Conservation (phyloP, 495 filamentous ascomycete genomes). For the Aspergillus asperescens region DNA sequence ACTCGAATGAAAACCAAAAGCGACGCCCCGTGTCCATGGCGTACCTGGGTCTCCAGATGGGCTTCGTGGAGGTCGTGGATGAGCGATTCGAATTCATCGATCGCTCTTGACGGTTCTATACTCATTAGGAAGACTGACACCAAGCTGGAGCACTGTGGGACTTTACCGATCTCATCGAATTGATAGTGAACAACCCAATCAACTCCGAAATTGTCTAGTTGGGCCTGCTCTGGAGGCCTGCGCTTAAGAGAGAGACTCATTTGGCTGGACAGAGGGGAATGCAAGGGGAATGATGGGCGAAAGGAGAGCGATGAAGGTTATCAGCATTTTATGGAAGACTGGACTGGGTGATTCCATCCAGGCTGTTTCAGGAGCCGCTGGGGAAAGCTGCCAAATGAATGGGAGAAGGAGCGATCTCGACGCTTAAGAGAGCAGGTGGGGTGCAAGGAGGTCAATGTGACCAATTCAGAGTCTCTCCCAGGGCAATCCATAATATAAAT, state of each 20-base stretch:
- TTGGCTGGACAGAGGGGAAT: background rate
- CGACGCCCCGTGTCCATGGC: conserved; percentile 68
- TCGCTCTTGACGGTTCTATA: conserved; percentile 61
- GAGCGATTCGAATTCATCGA: conserved; percentile 68
- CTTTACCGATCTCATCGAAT: conserved; percentile 38
- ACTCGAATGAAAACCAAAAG: conserved; percentile 77
- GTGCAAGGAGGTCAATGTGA: too few relatives aligned
- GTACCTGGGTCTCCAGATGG: conserved; percentile 78
- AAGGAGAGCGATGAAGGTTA: too few relatives aligned
- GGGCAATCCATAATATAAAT: too few relatives aligned
- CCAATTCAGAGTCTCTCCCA: too few relatives aligned
- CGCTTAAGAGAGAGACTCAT: conserved; percentile 14
- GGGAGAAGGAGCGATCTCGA: background rate
- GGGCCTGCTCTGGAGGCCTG: conserved; percentile 18
- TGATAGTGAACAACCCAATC: conserved; percentile 42
- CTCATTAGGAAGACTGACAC: too few relatives aligned
- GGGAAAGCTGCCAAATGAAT: background rate
- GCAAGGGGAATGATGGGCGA: too few relatives aligned
- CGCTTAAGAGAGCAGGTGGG: background rate
- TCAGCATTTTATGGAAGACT: background rate
- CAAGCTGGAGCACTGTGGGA: too few relatives aligned
- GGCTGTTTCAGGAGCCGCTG: background rate
- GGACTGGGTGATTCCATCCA: background rate
- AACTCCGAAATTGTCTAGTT: conserved; percentile 37
- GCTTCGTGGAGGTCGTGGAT: conserved; percentile 64